Conservation (phyloP, 306 rosid species). For the Medicago arabica region DNA sequence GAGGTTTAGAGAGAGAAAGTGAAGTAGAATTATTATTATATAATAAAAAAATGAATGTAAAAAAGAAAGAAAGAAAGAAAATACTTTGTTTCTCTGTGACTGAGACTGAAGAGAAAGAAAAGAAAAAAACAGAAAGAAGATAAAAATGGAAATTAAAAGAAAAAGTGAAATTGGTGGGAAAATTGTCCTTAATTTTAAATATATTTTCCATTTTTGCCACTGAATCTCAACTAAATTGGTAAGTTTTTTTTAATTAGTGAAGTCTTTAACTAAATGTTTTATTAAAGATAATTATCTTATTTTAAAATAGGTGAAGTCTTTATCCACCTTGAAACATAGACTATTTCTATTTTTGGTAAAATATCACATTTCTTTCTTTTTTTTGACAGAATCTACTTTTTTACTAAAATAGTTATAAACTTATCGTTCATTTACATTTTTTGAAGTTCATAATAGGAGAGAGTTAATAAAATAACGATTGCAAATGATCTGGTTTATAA, state of each 20-base stretch:
- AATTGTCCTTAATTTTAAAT: constrained; percentile 22
- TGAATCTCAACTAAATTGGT: background rate
- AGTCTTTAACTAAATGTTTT: background rate
- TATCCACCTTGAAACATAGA: no score
- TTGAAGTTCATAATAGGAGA: no score
- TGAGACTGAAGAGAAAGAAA: no score
- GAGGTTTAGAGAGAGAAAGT: constrained; percentile 36
- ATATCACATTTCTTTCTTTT: no score
- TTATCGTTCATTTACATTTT: no score
- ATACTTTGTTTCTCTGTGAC: constrained; percentile 32
- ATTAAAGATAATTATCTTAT: no score
- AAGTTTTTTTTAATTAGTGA: background rate
- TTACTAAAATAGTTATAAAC: no score
- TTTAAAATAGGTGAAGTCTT: no score
- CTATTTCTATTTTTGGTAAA: no score
- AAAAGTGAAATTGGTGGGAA: constrained; percentile 27
- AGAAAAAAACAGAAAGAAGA: background rate
- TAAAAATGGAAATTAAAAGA: background rate
- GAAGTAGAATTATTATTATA: constrained; percentile 24
- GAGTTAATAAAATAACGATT: no score
- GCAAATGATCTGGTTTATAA: no score
- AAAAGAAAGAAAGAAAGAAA: constrained; percentile 30
- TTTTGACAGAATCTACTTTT: no score
- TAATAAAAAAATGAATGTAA: constrained; percentile 34
- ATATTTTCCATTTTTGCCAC: constrained; percentile 53